Base-by-base conservation (phyloP, 2,329 filamentous ascomycete species). In the Penicillium sp. region DNA sequence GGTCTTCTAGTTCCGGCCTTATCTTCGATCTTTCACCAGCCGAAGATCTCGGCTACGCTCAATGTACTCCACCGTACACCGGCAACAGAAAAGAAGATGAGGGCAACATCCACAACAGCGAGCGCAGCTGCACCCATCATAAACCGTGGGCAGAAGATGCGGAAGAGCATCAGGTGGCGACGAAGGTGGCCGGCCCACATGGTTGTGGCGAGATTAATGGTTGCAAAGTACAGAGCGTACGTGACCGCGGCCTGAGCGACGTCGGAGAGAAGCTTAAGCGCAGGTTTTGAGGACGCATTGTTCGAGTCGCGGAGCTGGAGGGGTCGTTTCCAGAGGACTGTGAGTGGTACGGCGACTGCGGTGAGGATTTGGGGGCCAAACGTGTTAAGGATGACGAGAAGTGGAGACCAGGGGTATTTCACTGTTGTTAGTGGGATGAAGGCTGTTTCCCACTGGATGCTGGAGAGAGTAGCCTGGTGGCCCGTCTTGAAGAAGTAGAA, bases 401-500 rank as follows among this genome's bases (percentile, higher is more conserved):
- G 73, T 0, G 93, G 93, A 0, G 88, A 91, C 91, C 91, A 97
- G 0, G 95, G 95, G 78, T 99, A 97, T 61, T 87, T 86, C 66
- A 99, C 87, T 6, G 86, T 87, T 62, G 90, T 88, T 7, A 98
- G 84, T 0, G 94, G 91, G 67, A 99, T 91, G 79, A 99, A 99
- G 3, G 93, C 94, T 21, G 88, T 87, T 79, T 99, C 95, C 95
- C 95, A 99, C 74, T 99, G 95, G 72, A 99, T 94, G 67, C 88
- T 91, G 68, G 89, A 86, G 26, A 97, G 85, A 0, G 89, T 90
- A 13, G 94, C 94, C 78, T 98, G 94, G 77, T 99, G 95, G 64
- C 95, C 95, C 0, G 95, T 99, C 75, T 96, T 97, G 87, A 99
- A 99, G 82, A 89, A 99, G 81, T 97, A 90, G 78, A 94, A 96